These are phyloP conservation scores for Penstemon eatonii DNA, from an alignment of 257 asterid species.

Conservation along the genomic window DNA sequence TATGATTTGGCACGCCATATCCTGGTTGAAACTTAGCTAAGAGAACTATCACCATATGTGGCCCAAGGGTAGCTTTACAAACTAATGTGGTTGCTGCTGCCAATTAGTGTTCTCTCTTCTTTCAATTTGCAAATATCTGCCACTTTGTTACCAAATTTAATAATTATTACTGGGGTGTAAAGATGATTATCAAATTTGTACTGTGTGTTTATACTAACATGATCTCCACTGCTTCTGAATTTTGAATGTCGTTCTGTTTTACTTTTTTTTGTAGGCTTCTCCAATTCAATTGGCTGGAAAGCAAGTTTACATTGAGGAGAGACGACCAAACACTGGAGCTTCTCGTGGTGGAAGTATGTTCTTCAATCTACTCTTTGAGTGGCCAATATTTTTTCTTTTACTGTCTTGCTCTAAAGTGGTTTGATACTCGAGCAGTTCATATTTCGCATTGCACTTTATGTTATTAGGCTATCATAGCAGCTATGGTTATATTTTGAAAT, in stretches of 20 bases:
- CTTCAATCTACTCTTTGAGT: slow-evolving; percentile 10
- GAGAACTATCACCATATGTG: neutral
- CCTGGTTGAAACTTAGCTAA: neutral
- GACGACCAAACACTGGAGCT: slow-evolving; percentile 51
- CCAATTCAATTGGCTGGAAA: slow-evolving; percentile 69
- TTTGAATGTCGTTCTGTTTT: neutral
- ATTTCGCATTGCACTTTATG: neutral
- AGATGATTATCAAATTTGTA: neutral
- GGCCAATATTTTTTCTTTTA: no score
- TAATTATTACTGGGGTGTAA: neutral
- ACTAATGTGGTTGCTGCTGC: neutral
- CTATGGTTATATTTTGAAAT: no score
- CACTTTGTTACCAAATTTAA: neutral
- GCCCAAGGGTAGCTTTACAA: neutral
- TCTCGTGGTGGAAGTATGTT: slow-evolving; percentile 79
- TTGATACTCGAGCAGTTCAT: neutral
- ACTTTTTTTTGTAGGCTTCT: slow-evolving; percentile 54
- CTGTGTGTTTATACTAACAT: neutral
- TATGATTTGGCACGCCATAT: neutral
- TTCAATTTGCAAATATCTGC: neutral
- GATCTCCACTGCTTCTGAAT: neutral
- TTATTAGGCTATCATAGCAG: neutral
- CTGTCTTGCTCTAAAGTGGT: neutral
- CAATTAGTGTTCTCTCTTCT: neutral
- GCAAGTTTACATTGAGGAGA: slow-evolving; percentile 75